Base-by-base conservation (phyloP, 768 basidiomycete genomes). In the Flagelloscypha sp. region DNA sequence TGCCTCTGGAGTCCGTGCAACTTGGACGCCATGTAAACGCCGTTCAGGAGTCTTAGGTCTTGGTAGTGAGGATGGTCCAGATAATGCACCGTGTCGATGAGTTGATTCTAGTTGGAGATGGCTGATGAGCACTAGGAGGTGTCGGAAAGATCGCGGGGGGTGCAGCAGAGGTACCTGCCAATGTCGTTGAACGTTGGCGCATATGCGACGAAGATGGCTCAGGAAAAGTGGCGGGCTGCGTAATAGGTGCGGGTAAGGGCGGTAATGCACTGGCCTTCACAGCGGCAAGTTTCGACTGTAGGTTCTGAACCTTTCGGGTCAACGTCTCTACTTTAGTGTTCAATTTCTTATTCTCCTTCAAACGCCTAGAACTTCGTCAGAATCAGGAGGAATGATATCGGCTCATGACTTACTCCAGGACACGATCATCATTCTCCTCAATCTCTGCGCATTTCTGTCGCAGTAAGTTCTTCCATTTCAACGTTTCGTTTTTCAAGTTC, bases 331-430 rank as follows among this genome's bases (percentile, higher is more conserved):
- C 74, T 55, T 80, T 86, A 38, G 59, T 61, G 3, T 61, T 61
- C 17, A 88, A 63, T 46, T 81, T 85, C 63, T 85, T 87, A 59
- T 84, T 86, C 44, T 80, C 77, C 55, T 85, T 87, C 43, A 84
- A 53, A 53, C 84, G 73, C 46, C 85, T 88, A 46, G 15, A 35
- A 21, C 22, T 24, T 25, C 23, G 27, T 35, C 18, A 46, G 32
- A 33, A 20, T 10, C 3, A 20, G 30, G n/a, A 24, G 9, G 13
- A 18, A 42, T 15, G 12, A 16, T 7, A n/a, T 28, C 18, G 24
- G 7, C 19, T 43, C 42, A 12, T 21, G 11, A 65, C 80, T 46
- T 57, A 88, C 85, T 80, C 81, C 41, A 88, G 72, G 34, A 77
- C 74, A 23, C 74, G 74, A 49, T 89, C 86, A 47, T 89, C 85